Conservation (phyloP, 179 eudicot genomes). For the Actinidia polygama region DNA sequence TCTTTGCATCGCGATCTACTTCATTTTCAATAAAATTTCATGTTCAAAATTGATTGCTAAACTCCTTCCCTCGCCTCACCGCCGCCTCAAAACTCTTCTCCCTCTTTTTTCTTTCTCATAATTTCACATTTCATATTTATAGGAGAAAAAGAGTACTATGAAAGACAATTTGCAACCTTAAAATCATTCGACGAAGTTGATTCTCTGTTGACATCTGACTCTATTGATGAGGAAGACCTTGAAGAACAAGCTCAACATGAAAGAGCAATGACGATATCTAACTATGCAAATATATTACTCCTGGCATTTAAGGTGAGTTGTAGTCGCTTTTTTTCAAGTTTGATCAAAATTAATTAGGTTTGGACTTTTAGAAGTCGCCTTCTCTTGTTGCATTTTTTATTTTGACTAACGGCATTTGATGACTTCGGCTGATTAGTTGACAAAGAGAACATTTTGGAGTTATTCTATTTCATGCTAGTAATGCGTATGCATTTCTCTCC, state of each 20-base stretch:
- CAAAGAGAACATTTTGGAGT: not conserved
- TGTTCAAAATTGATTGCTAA: not conserved
- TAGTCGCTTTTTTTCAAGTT: not conserved
- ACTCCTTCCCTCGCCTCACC: not conserved
- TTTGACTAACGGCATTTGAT: not conserved
- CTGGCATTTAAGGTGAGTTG: conserved; percentile 73
- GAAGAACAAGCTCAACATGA: conserved; percentile 70
- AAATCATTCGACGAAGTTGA: conserved; percentile 87
- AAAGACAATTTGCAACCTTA: conserved; percentile 71
- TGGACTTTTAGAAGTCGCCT: not conserved
- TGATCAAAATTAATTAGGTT: not conserved
- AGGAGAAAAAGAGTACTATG: conserved; percentile 94
- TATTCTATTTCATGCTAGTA: not conserved
- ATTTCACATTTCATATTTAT: not conserved
- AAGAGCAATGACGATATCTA: conserved; percentile 90
- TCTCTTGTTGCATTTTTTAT: not conserved
- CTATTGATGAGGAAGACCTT: conserved; percentile 51
- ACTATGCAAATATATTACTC: conserved; percentile 70
- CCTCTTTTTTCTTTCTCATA: not conserved
- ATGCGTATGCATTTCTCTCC: not conserved
- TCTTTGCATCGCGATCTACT: no score
- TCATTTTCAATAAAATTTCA: no score
- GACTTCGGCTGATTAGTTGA: conserved; percentile 11
- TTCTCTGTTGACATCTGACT: conserved; percentile 45
- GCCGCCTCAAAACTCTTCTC: not conserved